A percentile compares a stretch with the other conserved stretches of the same genome.
Conservation (phyloP, 345 rosid genomes). For the Camelina hispida region DNA sequence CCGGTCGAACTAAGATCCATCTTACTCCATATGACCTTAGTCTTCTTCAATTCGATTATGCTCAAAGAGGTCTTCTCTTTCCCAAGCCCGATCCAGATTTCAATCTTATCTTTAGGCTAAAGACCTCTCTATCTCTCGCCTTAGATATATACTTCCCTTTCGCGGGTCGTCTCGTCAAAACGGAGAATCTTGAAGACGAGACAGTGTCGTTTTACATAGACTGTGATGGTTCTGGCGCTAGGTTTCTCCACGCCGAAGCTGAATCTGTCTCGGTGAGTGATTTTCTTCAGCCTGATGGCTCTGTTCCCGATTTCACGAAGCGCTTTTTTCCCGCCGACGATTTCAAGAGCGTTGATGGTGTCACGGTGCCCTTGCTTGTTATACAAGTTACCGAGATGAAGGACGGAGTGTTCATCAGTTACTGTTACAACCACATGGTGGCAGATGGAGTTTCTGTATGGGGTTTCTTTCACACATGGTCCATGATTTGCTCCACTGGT, state of each 20-base stretch:
- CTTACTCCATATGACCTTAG: constrained; percentile 40
- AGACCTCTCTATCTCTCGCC: constrained; percentile 19
- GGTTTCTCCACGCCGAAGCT: constrained; percentile 44
- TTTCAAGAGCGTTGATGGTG: constrained; percentile 24
- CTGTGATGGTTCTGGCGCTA: constrained; percentile 34
- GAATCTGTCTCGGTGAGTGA: constrained; percentile 45
- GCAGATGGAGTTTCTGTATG: constrained; percentile 51
- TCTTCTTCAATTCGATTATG: not conserved
- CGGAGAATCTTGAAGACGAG: constrained; percentile 22
- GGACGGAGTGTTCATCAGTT: constrained; percentile 50
- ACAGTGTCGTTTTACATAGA: constrained; percentile 30
- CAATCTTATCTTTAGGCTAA: constrained; percentile 4
- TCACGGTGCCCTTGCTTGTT: constrained; percentile 45
- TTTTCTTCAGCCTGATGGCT: constrained; percentile 34
- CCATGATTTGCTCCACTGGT: constrained; percentile 45
- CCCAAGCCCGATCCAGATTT: constrained; percentile 13
- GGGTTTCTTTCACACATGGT: constrained; percentile 56
- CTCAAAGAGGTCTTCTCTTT: constrained; percentile 43
- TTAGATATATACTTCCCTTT: constrained; percentile 32
- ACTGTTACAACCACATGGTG: constrained; percentile 46
- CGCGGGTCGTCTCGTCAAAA: constrained; percentile 33
- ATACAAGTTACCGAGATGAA: constrained; percentile 56
- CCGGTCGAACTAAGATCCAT: constrained; percentile 23
- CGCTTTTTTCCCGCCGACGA: constrained; percentile 49
- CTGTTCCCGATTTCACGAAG: constrained; percentile 27